phyloP scores from a whole-genome alignment of 345 rosid genomes.

The Trapa bicornis region DNA sequence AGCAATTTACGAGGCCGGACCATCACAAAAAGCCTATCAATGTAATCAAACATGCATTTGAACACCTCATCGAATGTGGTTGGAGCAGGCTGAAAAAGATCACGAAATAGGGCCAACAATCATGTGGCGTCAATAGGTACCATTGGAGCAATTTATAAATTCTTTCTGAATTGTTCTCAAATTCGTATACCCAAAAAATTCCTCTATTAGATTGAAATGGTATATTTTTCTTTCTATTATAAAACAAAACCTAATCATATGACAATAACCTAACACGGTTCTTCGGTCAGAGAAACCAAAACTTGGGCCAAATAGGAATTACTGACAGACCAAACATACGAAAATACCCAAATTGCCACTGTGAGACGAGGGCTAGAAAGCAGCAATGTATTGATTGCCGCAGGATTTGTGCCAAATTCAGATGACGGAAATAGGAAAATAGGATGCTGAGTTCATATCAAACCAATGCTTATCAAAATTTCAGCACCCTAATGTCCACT shows the following conservation, averaged over 20 bases:
- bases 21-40: constrained; percentile 84
- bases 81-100: constrained; percentile 58
- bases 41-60: constrained; percentile 74
- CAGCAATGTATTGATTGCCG: not conserved
- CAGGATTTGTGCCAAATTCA: not conserved
- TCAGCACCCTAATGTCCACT: not conserved
- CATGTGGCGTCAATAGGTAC: not conserved
- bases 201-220: too few species aligned
- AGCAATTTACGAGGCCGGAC: constrained; percentile 83
- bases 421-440: not conserved
- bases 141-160: not conserved
- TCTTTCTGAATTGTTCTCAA: too few species aligned
- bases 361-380: not conserved
- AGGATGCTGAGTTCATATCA: not conserved
- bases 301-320: too few species aligned
- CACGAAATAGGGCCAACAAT: not conserved
- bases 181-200: too few species aligned
- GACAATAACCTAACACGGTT: too few species aligned
- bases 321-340: too few species aligned
- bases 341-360: too few species aligned
- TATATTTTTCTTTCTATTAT: too few species aligned
- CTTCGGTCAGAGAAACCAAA: too few species aligned
- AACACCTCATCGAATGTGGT: constrained; percentile 68
- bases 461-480: not conserved
- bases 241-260: too few species aligned